Evolutionary conservation across 2,329 filamentous ascomycete genomes (phyloP), one percentile per base, ranked within the genome.

Genomic region (Mycosphaerella arachidis): DNA sequence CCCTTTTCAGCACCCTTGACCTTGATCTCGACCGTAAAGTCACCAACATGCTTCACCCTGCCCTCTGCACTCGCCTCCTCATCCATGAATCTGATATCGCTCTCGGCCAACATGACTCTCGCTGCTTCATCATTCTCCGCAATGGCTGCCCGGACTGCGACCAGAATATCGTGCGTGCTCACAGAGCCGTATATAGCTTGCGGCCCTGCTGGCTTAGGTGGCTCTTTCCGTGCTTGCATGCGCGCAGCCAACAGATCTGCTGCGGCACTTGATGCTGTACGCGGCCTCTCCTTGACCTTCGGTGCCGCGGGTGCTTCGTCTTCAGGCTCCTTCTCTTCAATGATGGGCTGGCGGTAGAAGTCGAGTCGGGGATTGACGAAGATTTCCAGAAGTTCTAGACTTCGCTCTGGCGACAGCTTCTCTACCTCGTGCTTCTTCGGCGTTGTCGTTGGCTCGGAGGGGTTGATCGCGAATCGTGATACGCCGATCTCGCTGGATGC

Each of bases 141-240:
- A 63, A 84, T 72, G 27, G 78, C 75, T 46, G 75, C 75, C 60
- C 76, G 78, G 57, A 85, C 75, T 27, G 76, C 78, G 16, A 73
- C 69, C 7, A 76, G 77, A 56, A 86, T 74, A 67, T 86, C 83
- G 27, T 74, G 70, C 7, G 78, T 79, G n/a, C 81, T 80, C 4
- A 86, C 81, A 3, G 81, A 82, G 29, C 82, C 83, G 64, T 82
- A 81, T 53, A 82, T 83, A 16, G 74, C 73, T 20, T 67, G 61
- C 6, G 65, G 64, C 27, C 61, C 55, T 30, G 57, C 59, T 24
- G 61, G 56, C 55, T 68, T 63, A 6, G 62, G 35, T 53, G 58
- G 63, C 12, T 55, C 54, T 48, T 61, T 56, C 9, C 58, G 53
- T 8, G 30, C 54, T n/a, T 60, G 55, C 27, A 61, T 64, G 16